phyloP scores from a whole-genome alignment of 2,329 filamentous ascomycete genomes.

The Colletotrichum sp. region DNA sequence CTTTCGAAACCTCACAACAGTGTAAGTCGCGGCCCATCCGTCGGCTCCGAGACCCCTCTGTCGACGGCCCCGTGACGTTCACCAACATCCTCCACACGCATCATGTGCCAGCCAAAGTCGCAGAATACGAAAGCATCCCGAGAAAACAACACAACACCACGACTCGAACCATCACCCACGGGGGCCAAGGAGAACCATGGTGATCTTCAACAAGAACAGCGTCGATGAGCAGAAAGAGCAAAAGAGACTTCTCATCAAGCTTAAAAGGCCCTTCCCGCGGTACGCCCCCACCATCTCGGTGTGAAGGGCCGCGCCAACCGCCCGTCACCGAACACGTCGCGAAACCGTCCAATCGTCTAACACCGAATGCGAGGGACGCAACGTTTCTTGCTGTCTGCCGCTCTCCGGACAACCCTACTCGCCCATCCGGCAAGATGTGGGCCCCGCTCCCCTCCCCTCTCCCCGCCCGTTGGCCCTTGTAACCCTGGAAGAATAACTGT shows the following conservation, averaged over 20 bases:
- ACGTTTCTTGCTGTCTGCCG: background rate
- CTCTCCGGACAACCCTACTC: background rate
- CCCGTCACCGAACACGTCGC: background rate
- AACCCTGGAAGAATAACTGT: background rate
- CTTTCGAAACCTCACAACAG: background rate
- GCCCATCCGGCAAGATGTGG: background rate
- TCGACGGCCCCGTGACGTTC: background rate
- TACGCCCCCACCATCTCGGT: background rate
- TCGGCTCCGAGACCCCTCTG: background rate
- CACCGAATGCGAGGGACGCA: background rate
- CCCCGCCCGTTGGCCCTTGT: background rate
- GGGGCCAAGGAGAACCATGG: background rate
- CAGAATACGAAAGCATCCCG: background rate
- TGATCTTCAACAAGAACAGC: background rate
- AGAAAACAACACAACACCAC: background rate
- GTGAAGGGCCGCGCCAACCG: background rate
- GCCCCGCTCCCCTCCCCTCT: background rate
- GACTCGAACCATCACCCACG: background rate
- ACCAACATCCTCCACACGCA: background rate
- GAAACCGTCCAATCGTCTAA: background rate
- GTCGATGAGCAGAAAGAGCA: background rate
- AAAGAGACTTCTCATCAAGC: background rate
- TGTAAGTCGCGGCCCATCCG: background rate
- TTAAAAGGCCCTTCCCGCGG: background rate
- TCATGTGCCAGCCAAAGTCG: background rate